Percentiles rank a stretch among this genome's conserved stretches.
Conservation (phyloP, 148 eudicot species). For the Cornus florida region DNA sequence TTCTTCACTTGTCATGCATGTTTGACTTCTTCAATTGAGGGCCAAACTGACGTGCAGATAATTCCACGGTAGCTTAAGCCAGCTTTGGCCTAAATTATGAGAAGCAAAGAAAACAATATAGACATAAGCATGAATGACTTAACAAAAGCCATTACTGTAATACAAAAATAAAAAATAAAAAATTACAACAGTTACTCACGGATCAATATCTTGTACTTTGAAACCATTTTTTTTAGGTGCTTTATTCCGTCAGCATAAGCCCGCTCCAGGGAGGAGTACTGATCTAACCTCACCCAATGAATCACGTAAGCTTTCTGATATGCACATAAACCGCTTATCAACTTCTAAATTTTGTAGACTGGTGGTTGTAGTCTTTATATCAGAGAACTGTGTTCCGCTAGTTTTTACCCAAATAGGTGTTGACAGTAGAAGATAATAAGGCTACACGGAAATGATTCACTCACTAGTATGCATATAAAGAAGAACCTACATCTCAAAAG, state of each 20-base stretch:
- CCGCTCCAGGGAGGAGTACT: constrained; percentile 34
- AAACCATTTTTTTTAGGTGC: constrained; percentile 41
- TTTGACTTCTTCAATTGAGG: constrained; percentile 26
- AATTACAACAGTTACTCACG: constrained; percentile 31
- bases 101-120: not conserved
- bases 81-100: constrained; percentile 40
- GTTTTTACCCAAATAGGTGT: not conserved
- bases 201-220: constrained; percentile 40
- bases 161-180: too few relatives aligned
- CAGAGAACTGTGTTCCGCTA: not conserved
- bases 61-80: constrained; percentile 37
- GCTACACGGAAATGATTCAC: not conserved
- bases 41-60: constrained; percentile 33
- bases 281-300: constrained; percentile 55
- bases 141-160: not conserved
- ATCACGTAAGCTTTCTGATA: constrained; percentile 49
- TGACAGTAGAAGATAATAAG: not conserved
- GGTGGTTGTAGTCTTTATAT: not conserved
- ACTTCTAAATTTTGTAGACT: not conserved
- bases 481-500: not conserved
- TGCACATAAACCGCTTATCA: not conserved
- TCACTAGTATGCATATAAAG: not conserved
- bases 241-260: constrained; percentile 48
- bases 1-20: constrained; percentile 54
- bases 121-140: constrained; percentile 4